Conservation (phyloP, 1,284 basidiomycete species). For the Papiliotrema nemorosa region DNA sequence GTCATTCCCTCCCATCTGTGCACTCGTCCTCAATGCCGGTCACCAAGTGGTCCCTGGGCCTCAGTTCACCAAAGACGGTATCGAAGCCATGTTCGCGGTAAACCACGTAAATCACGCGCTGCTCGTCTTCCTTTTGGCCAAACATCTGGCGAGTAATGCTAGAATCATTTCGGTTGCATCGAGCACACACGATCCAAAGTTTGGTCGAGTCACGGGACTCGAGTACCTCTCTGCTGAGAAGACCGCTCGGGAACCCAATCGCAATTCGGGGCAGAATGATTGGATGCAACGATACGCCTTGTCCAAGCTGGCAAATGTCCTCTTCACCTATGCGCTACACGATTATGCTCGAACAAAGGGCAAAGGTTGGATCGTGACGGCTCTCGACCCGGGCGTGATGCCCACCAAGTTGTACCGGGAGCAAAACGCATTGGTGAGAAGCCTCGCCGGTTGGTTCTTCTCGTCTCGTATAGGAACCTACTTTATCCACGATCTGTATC, state of each 20-base stretch:
- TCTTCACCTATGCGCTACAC: conserved; percentile 19
- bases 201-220: conserved; percentile 3
- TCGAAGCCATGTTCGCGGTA: conserved; percentile 20
- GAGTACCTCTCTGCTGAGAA: conserved; percentile 16
- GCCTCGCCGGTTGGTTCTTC: conserved; percentile 1
- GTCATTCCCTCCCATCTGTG: conserved; percentile 10
- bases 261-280: not conserved
- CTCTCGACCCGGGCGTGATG: conserved; percentile 22
- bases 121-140: conserved; percentile 21
- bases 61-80: conserved; percentile 4
- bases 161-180: conserved; percentile 14
- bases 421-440: not conserved
- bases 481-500: conserved; percentile 5
- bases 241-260: conserved; percentile 7
- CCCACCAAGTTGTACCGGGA: conserved; percentile 12
- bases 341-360: conserved; percentile 1
- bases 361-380: conserved; percentile 14
- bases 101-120: conserved; percentile 24
- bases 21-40: conserved; percentile 8
- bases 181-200: conserved; percentile 12
- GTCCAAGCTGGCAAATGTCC: conserved; percentile 10
- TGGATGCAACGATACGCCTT: conserved; percentile 7
- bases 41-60: conserved; percentile 5
- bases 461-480: not conserved
- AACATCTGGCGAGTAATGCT: conserved; percentile 6